phyloP scores from a whole-genome alignment of 108 stramenopile species.

The Chaetoceros tenuissimus region DNA sequence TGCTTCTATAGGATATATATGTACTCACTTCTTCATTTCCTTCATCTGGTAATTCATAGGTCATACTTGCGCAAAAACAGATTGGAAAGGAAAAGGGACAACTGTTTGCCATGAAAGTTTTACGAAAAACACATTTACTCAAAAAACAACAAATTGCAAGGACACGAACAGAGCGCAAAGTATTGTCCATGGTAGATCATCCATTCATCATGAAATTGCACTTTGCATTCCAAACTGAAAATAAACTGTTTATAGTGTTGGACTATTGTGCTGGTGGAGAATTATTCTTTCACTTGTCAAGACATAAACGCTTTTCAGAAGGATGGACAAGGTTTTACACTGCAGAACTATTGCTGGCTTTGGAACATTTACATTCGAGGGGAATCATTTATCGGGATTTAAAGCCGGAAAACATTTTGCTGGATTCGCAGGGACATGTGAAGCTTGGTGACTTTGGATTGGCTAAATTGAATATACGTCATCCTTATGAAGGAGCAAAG shows the following conservation, averaged over 20 bases:
- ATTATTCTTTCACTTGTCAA: slow-evolving; percentile 91
- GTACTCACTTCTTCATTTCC: too few relatives aligned
- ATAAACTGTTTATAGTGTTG: slow-evolving; percentile 89
- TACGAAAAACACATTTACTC: slow-evolving; percentile 91
- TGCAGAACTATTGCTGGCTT: slow-evolving; percentile 85
- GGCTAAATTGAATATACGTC: slow-evolving; percentile 72
- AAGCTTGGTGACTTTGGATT: slow-evolving; percentile 90
- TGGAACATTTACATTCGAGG: slow-evolving; percentile 79
- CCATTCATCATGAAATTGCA: slow-evolving; percentile 88
- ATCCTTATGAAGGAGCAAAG: slow-evolving; percentile 81
- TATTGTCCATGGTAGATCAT: slow-evolving; percentile 80
- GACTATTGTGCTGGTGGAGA: slow-evolving; percentile 98
- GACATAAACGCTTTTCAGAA: slow-evolving; percentile 88
- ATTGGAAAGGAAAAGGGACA: slow-evolving; percentile 60
- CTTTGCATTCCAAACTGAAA: slow-evolving; percentile 82
- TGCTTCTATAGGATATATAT: too few relatives aligned
- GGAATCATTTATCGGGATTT: slow-evolving; percentile 87
- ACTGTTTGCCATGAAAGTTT: slow-evolving; percentile 97
- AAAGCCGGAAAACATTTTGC: slow-evolving; percentile 88
- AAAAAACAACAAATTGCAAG: slow-evolving; percentile 92
- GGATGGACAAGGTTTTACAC: slow-evolving; percentile 88
- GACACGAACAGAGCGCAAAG: slow-evolving; percentile 92
- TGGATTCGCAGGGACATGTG: slow-evolving; percentile 87
- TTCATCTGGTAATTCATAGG: too few relatives aligned
- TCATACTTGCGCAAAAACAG: slow-evolving; percentile 82